Conservation (phyloP, 1,284 basidiomycete species). For the Thelephora terrestris region DNA sequence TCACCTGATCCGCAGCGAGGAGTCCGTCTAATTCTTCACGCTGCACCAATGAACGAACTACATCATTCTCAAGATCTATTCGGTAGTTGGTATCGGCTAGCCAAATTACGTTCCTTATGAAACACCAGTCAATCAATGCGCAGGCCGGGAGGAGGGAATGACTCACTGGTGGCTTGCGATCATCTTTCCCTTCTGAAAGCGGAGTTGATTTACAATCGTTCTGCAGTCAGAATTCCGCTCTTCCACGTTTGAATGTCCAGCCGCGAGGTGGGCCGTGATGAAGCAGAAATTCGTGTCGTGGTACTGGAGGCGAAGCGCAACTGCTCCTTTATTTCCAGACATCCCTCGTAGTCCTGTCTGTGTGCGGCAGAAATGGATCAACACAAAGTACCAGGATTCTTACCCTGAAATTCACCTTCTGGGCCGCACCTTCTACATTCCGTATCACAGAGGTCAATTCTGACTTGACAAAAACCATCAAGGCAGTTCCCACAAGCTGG, state of each 20-base stretch:
- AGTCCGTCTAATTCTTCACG: constrained; percentile 65
- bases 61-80: constrained; percentile 77
- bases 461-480: constrained; percentile 78
- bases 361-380: neutral
- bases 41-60: constrained; percentile 56
- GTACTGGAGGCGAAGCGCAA: constrained; percentile 87
- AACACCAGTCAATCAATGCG: neutral
- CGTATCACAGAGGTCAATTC: constrained; percentile 72
- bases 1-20: constrained; percentile 79
- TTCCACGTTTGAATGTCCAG: constrained; percentile 82
- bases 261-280: constrained; percentile 91
- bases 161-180: constrained; percentile 85
- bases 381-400: constrained; percentile 1
- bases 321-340: constrained; percentile 95
- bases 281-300: constrained; percentile 92
- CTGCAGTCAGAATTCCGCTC: constrained; percentile 91
- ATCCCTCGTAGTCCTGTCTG: constrained; percentile 94
- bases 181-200: constrained; percentile 83
- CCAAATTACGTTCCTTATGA: constrained; percentile 78
- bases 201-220: constrained; percentile 77
- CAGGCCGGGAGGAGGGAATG: neutral
- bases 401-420: constrained; percentile 53
- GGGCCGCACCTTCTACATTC: constrained; percentile 84
- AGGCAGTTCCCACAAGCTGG: constrained; percentile 89
- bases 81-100: constrained; percentile 95